phyloP scores from a whole-genome alignment of 495 filamentous ascomycete species.

The Podospora australis region DNA sequence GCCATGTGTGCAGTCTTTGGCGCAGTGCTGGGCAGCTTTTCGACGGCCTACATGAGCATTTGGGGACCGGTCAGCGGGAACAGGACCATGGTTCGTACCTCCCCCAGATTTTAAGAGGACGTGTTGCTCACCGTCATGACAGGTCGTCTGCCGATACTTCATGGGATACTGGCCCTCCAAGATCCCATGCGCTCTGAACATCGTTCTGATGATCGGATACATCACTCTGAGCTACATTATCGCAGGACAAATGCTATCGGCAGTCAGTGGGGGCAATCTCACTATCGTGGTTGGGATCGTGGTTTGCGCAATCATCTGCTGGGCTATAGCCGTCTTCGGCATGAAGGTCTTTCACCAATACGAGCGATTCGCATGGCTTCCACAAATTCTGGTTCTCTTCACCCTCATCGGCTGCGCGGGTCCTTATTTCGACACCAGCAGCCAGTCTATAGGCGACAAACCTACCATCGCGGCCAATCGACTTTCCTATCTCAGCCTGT shows the following conservation, averaged over 20 bases:
- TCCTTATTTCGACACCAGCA: slow-evolving; percentile 53
- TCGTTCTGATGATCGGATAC: slow-evolving; percentile 68
- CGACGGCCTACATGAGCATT: slow-evolving; percentile 62
- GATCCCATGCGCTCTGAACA: slow-evolving; percentile 62
- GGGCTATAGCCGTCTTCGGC: slow-evolving; percentile 65
- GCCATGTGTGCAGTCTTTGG: slow-evolving; percentile 63
- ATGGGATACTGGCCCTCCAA: slow-evolving; percentile 82
- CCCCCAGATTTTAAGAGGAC: neutral
- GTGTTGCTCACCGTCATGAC: slow-evolving; percentile 10
- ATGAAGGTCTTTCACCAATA: slow-evolving; percentile 67
- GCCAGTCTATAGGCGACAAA: slow-evolving; percentile 19
- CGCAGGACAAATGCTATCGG: slow-evolving; percentile 67
- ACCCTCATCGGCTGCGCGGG: slow-evolving; percentile 64
- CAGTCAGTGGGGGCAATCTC: slow-evolving; percentile 58
- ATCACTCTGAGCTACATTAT: slow-evolving; percentile 64
- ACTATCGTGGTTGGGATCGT: slow-evolving; percentile 68
- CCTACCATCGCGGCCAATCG: slow-evolving; percentile 20
- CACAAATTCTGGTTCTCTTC: slow-evolving; percentile 57
- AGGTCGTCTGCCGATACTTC: slow-evolving; percentile 63
- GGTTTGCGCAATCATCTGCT: slow-evolving; percentile 59
- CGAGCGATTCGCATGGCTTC: slow-evolving; percentile 64
- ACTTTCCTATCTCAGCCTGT: slow-evolving; percentile 21
- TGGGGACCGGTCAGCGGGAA: slow-evolving; percentile 68
- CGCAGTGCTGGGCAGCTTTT: slow-evolving; percentile 49
- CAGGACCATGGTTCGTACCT: slow-evolving; percentile 26